These are phyloP conservation scores for Cylindrotheca closterium DNA, from an alignment of 108 stramenopile species.

Conservation along the genomic window DNA sequence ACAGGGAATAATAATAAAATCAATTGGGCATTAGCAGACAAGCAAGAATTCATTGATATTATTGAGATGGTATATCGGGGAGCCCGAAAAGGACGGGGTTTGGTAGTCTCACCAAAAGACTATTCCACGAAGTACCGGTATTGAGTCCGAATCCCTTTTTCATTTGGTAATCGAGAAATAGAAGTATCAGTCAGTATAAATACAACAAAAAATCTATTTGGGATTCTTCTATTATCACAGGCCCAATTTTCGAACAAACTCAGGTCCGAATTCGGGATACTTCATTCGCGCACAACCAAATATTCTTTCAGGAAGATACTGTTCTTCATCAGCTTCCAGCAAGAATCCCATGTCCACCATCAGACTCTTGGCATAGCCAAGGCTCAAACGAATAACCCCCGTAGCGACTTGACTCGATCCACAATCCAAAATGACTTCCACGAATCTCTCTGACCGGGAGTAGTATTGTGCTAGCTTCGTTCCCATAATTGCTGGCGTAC, in stretches of 20 bases:
- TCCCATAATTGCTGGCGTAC: slow-evolving; percentile 91
- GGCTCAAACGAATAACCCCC: slow-evolving; percentile 77
- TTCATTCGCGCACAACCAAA: slow-evolving; percentile 72
- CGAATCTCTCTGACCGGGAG: slow-evolving; percentile 70
- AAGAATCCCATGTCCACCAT: slow-evolving; percentile 92
- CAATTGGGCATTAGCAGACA: slow-evolving; percentile 95
- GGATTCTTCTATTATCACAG: not conserved
- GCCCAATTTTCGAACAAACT: slow-evolving; percentile 8
- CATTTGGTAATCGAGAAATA: no score
- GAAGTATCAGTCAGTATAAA: not conserved
- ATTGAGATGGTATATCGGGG: slow-evolving; percentile 98
- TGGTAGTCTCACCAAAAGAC: slow-evolving; percentile 98
- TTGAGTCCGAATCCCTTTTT: no score
- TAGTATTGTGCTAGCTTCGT: slow-evolving; percentile 81
- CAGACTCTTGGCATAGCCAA: slow-evolving; percentile 87
- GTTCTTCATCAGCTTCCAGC: slow-evolving; percentile 79
- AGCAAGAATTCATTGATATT: slow-evolving; percentile 98
- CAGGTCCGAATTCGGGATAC: slow-evolving; percentile 32
- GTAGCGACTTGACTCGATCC: slow-evolving; percentile 79
- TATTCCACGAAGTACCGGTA: slow-evolving; percentile 97
- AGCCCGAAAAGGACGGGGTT: slow-evolving; percentile 94
- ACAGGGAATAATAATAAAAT: slow-evolving; percentile 99
- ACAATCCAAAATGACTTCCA: slow-evolving; percentile 91
- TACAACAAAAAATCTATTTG: not conserved
- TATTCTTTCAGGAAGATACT: slow-evolving; percentile 85